A percentile compares a stretch with the other conserved stretches of the same genome.
These are phyloP conservation scores for Fragilariopsis cylindrus DNA, from an alignment of 108 stramenopile genomes.

Conservation along the genomic window DNA sequence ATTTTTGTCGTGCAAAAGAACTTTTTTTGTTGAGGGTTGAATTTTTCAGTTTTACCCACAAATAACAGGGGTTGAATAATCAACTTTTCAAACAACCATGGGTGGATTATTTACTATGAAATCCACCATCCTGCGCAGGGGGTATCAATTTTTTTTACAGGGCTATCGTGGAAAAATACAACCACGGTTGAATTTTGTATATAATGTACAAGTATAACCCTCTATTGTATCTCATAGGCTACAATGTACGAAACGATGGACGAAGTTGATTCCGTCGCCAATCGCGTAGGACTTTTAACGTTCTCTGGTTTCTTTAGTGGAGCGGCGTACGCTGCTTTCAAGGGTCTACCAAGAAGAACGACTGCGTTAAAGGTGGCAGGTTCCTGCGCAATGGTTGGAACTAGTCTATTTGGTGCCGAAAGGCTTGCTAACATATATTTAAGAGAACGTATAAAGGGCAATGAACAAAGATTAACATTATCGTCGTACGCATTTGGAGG, in stretches of 20 bases:
- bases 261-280: slow-evolving; percentile 50
- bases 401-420: slow-evolving; percentile 64
- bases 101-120: too few species aligned
- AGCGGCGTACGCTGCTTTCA: slow-evolving; percentile 44
- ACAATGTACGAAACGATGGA: slow-evolving; percentile 26
- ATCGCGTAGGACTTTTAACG: slow-evolving; percentile 50
- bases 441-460: slow-evolving; percentile 20
- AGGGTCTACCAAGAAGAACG: slow-evolving; percentile 47
- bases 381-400: slow-evolving; percentile 66
- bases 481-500: slow-evolving; percentile 75
- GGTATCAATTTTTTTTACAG: too few species aligned
- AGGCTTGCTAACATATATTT: slow-evolving; percentile 41
- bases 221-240: neutral
- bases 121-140: too few species aligned
- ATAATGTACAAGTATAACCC: neutral
- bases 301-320: slow-evolving; percentile 49
- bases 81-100: too few species aligned
- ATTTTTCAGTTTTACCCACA: too few species aligned
- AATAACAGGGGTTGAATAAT: too few species aligned
- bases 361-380: slow-evolving; percentile 46
- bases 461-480: slow-evolving; percentile 14
- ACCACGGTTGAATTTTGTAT: too few species aligned
- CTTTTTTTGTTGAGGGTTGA: too few species aligned
- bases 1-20: too few species aligned
- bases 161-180: too few species aligned